Evolutionary conservation across 1,139 yeast species (phyloP), one percentile per base, ranked within the genome.

Genomic region (Diutina rugosa): DNA sequence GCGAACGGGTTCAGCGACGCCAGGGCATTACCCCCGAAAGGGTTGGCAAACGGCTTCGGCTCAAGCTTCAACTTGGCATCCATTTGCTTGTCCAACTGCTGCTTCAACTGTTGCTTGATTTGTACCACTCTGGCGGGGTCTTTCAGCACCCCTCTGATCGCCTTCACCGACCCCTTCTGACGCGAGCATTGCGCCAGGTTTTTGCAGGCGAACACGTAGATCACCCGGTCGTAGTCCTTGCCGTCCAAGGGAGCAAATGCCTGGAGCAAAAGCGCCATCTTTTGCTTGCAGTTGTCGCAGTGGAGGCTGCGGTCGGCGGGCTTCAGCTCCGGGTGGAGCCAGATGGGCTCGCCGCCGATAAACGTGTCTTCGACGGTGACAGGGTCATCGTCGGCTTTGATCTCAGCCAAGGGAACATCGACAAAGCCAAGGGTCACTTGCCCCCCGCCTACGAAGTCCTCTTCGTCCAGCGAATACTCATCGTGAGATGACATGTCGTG

Each of bases 131-230:
- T 72, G 10, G 64, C 70, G 1, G 81, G 79, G 64, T 84, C 87
- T 62, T 84, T 83, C 59, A 76, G 72, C 3, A 90, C 74, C 5
- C 95, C 96, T 66, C 97, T 75, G 55, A 90, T 73, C 41, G 88
- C 90, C 63, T 86, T 80, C 3, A 90, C 72, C 2, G 86, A 74
- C 3, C 96, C 96, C 26, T 79, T 75, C 62, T 81, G 79, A 60
- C 87, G 76, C 53, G 86, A 78, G 66, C 98, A 93, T 9, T 61
- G 62, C 2, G 61, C 63, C 0, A 83, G 71, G 56, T 81, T 77
- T 54, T 77, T 72, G 70, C 99, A 93, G 1, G 83, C 83, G 68
- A 91, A 87, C 0, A 91, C 77, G 65, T 93, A 93, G 32, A 93
- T 69, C 12, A 84, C 84, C 58, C 99, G 78, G 63, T 90, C 97